Evolutionary conservation across 1,139 yeast genomes (phyloP).

Genomic region (Sugiyamaella novakii): DNA sequence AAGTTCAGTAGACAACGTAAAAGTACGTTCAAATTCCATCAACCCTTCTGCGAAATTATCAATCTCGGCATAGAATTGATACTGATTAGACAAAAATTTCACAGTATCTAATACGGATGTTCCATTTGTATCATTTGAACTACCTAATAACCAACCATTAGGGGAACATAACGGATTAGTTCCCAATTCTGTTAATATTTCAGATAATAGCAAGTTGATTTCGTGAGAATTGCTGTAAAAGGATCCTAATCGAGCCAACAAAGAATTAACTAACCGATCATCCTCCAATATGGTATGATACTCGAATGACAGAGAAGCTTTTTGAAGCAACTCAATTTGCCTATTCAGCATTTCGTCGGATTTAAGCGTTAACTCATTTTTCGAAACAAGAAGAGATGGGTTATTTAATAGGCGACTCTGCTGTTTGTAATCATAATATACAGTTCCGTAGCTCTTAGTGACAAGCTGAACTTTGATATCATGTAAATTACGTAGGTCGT

Average conservation of each 20-base stretch:
- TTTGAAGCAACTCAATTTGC: not conserved
- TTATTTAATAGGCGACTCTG: not conserved
- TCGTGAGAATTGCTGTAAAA: conserved; percentile 35
- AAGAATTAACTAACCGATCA: conserved; percentile 27
- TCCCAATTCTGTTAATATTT: conserved; percentile 33
- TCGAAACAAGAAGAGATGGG: not conserved
- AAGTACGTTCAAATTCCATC: conserved; percentile 27
- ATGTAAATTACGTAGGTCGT: conserved; percentile 5
- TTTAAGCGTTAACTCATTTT: not conserved
- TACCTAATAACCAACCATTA: conserved; percentile 29
- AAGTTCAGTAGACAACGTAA: not conserved
- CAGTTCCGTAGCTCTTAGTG: not conserved
- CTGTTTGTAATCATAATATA: conserved; percentile 5
- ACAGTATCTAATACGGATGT: conserved; percentile 20
- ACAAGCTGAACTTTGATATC: conserved; percentile 9
- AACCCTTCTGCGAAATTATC: conserved; percentile 25
- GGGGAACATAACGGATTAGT: conserved; percentile 32
- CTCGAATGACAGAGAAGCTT: conserved; percentile 10
- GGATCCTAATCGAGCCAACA: conserved; percentile 23
- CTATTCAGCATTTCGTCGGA: not conserved
- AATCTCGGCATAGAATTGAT: conserved; percentile 22
- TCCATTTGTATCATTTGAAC: not conserved
- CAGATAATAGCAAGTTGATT: conserved; percentile 34
- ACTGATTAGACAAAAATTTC: conserved; percentile 23
- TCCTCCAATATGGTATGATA: conserved; percentile 27